Percentiles rank a stretch among this genome's conserved stretches.
These are phyloP conservation scores for Verbena officinalis DNA, from an alignment of 257 asterid genomes.

Conservation along the genomic window DNA sequence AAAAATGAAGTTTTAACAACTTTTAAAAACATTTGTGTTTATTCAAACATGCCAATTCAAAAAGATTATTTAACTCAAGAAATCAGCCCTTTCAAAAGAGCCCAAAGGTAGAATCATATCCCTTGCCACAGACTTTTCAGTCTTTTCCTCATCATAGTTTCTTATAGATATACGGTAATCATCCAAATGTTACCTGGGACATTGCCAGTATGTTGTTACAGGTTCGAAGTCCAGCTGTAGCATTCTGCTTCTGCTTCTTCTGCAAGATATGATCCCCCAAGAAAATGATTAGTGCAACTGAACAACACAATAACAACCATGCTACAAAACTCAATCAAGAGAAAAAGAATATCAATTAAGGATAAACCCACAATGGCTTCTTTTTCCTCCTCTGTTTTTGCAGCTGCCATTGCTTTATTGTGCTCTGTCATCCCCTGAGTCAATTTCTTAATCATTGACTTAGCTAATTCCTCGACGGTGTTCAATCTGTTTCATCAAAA, in stretches of 20 bases:
- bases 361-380: slow-evolving; percentile 65
- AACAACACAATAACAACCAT: background rate
- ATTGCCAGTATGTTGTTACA: slow-evolving; percentile 83
- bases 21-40: too few relatives aligned
- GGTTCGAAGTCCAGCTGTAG: slow-evolving; percentile 76
- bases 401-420: slow-evolving; percentile 84
- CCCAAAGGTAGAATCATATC: too few relatives aligned
- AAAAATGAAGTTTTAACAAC: too few relatives aligned
- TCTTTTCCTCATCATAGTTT: background rate
- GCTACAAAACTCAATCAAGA: background rate
- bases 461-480: slow-evolving; percentile 77
- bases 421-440: slow-evolving; percentile 95
- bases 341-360: background rate
- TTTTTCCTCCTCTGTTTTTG: slow-evolving; percentile 85
- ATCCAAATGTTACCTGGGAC: slow-evolving; percentile 61
- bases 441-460: slow-evolving; percentile 83
- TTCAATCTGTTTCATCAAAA: slow-evolving; percentile 65
- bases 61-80: too few relatives aligned
- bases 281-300: slow-evolving; percentile 21
- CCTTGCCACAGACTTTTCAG: too few relatives aligned
- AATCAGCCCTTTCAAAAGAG: too few relatives aligned
- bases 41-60: too few relatives aligned
- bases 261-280: slow-evolving; percentile 39
- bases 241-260: slow-evolving; percentile 85
- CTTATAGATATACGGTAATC: background rate